A percentile compares a stretch with the other conserved stretches of the same genome.
These are phyloP conservation scores for Carex scoparia DNA, from an alignment of 176 grass and related monocot genomes.

Conservation along the genomic window DNA sequence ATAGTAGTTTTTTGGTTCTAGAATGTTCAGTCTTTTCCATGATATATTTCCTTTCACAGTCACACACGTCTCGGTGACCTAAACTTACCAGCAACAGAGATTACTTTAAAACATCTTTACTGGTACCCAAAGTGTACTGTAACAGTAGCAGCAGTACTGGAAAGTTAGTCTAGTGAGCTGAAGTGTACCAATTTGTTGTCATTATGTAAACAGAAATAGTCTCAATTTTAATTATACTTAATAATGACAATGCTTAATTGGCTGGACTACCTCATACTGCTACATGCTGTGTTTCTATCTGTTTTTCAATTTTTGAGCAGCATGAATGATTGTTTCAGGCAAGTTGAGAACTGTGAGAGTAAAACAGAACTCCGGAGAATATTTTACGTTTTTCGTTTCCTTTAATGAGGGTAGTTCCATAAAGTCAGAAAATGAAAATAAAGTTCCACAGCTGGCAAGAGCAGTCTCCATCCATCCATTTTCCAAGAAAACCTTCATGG, in stretches of 20 bases:
- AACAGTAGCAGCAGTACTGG: background rate
- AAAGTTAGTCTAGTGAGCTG: too few species aligned
- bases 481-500: constrained; percentile 61
- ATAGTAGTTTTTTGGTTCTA: constrained; percentile 27
- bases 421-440: constrained; percentile 31
- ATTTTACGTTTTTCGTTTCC: constrained; percentile 48
- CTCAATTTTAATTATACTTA: background rate
- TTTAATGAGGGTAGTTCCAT: constrained; percentile 25
- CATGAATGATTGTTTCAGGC: constrained; percentile 51
- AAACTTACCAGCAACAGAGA: background rate
- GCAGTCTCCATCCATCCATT: constrained; percentile 62
- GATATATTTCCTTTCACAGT: background rate
- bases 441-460: constrained; percentile 35
- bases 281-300: background rate
- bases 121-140: background rate
- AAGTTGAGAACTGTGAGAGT: constrained; percentile 74
- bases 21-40: background rate
- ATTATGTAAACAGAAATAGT: background rate
- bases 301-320: background rate
- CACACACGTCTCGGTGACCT: background rate
- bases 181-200: background rate
- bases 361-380: constrained; percentile 66
- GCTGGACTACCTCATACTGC: background rate
- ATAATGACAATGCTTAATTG: background rate
- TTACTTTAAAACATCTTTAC: background rate